Evolutionary conservation across 2,329 filamentous ascomycete genomes (phyloP), one percentile per base, ranked within the genome.

Genomic region (Emergomyces orientalis): DNA sequence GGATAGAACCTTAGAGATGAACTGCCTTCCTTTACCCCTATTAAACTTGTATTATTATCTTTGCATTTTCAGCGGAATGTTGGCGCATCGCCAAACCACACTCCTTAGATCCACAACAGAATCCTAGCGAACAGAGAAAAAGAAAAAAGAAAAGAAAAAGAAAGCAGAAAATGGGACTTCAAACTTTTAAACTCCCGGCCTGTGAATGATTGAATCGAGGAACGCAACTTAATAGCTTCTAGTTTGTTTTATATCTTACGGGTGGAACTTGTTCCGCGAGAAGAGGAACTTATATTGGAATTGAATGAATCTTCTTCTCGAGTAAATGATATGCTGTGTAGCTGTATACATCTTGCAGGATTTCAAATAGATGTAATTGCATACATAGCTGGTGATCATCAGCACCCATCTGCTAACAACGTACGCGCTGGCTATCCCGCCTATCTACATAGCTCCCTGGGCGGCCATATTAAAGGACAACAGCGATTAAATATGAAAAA

Each of bases 31-130:
- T 37, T 25, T 27, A 17, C 30, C 55, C 55, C 55, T 57, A 41
- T 39, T 37, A 39, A 57, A 57, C 34, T 22, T 57, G 22, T 57
- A 57, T 57, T 57, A 5, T 56, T 56, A 56, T 22, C 14, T 39
- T 25, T 27, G 17, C n/a, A 22, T 56, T 56, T 34, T 11, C n/a
- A 22, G 30, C 32, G 37, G n/a, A 56, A 39, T 19, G 11, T 25
- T 37, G 32, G 52, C 32, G 17, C 19, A 56, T 25, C 30, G 19
- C 9, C n/a, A 37, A 39, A 37, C 32, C 52, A n/a, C 27, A 32
- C 32, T 56, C 52, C 30, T 34, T 56, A 56, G 7, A 9, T 17
- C 45, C 22, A 49, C 11, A 7, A 27, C 27, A 8, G 27, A 34
- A 54, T 6, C 7, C 19, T 30, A 13, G 17, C 4, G 17, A 51